Base-by-base conservation (phyloP, 176 grass and related monocot genomes). In the Coix lacrymajobi region DNA sequence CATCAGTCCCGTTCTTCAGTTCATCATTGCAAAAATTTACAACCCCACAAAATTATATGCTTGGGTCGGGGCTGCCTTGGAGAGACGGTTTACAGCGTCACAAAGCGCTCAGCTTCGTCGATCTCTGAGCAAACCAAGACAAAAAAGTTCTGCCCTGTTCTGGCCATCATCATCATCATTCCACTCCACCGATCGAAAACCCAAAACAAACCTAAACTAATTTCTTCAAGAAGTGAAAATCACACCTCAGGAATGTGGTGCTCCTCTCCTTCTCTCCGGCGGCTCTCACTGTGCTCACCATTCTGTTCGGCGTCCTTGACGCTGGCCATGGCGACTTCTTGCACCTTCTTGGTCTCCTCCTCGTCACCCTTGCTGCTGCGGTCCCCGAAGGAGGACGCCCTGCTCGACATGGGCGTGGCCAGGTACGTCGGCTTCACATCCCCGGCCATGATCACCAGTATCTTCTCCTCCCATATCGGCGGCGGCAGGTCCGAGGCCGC, bases 391-490 rank as follows among this genome's bases (percentile, higher is more conserved):
- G 92, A 94, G 22, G 91, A 94, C 32, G 90, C 90, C 40, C 79
- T 88, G 87, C 92, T 98, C 37, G 90, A 93, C 84, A 95, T 88
- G 51, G 96, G 96, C 22, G 88, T 95, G 29, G 96, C 96, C 63
- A 98, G 51, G 85, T 89, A 95, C 41, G 96, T 98, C 37, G 96
- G 96, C 71, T 93, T 90, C 73, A 88, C 90, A 61, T 98, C 92
- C 7, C 96, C 96, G 31, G 96, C 96, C 96, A 98, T 98, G 86
- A 98, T 95, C 77, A 98, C 96, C 46, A 95, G 84, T 28, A 98
- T 83, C 85, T 95, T 98, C 80, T 95, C 92, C 85, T 98, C 96
- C 83, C 84, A 90, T 33, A 83, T 54, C 3, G 85, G 63, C 38
- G 87, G 79, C 17, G 63, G 66, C 36, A 77, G 84, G n/a, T 60